Evolutionary conservation across 1,284 basidiomycete species (phyloP).

Genomic region (Boletus nobilissimus): DNA sequence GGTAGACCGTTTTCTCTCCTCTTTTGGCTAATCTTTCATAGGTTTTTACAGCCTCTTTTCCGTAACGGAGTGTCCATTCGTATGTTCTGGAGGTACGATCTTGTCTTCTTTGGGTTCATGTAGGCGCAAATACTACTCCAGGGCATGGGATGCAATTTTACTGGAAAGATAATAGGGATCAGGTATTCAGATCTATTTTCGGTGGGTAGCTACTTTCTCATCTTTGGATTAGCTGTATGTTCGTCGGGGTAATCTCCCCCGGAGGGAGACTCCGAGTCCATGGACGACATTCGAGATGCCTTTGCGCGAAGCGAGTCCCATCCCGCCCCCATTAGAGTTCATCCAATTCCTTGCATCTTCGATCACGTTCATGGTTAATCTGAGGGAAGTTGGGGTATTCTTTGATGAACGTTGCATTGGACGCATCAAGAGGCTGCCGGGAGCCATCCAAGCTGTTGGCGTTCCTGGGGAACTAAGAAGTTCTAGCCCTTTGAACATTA

Average conservation of each 20-base stretch:
- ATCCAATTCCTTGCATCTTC: constrained; percentile 90
- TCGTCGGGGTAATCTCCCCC: constrained; percentile 71
- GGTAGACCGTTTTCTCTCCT: not conserved
- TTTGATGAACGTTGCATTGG: constrained; percentile 83
- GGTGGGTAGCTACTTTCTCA: constrained; percentile 34
- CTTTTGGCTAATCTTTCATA: not conserved
- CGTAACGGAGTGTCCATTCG: constrained; percentile 19
- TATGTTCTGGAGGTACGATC: constrained; percentile 20
- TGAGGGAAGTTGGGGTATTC: constrained; percentile 79
- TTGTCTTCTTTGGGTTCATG: not conserved
- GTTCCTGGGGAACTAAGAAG: constrained; percentile 58
- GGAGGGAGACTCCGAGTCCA: constrained; percentile 41
- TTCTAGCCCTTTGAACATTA: constrained; percentile 63
- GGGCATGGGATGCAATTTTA: not conserved
- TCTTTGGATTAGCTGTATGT: constrained; percentile 38
- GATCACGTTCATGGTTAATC: constrained; percentile 90
- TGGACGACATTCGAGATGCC: constrained; percentile 95
- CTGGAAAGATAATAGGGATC: not conserved
- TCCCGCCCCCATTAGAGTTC: constrained; percentile 88
- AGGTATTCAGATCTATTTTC: not conserved
- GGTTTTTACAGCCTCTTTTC: constrained; percentile 29
- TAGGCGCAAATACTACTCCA: not conserved
- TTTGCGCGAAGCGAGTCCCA: constrained; percentile 82
- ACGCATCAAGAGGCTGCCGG: constrained; percentile 58
- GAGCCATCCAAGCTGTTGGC: constrained; percentile 62